Base-by-base conservation (phyloP, 1,139 yeast genomes). In the Protomyces gravidus region DNA sequence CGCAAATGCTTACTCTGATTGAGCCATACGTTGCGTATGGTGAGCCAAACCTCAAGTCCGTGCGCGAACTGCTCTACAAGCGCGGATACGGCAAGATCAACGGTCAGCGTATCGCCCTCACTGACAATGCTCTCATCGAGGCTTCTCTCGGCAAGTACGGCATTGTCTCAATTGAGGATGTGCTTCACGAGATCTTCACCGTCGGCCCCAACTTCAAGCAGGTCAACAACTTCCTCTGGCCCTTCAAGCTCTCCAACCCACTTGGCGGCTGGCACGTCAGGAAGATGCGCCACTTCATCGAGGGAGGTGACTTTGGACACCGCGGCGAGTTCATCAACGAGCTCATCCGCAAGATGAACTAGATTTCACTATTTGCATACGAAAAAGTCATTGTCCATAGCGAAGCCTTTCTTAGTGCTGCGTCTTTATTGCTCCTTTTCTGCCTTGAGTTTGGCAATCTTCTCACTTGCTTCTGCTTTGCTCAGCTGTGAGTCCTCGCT, bases 251-350 rank as follows among this genome's bases (percentile, higher is more conserved):
- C 76, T 89, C 97, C 73, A 89, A 89, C 86, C 98, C 98, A 77
- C 84, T 84, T 77, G 98, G 98, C 78, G 98, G 98, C 79, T 92
- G 96, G 97, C 95, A 97, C 81, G 88, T 89, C 70, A 83, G 86
- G 77, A 92, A 92, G 85, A 92, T 92, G 96, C 86, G 85, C 84
- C 98, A 92, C 83, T 92, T 88, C 78, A 88, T 92, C 84, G 97
- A 90, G 83, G 97, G 98, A 83, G 98, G 98, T 84, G 87, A 96
- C 81, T 83, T 90, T 78, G 98, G 98, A 85, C 90, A 92, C 96
- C 89, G 97, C 81, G 98, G 92, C 82, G 88, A 90, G 76, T 86
- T 83, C 89, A 92, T 92, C 81, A 92, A 92, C 85, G 86, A 88
- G 78, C 87, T 94, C 80, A 90, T 92, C 77, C 89, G 90, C 84